Conservation (phyloP, 129 eudicot species). For the Chrysanthemum lavandulifolium region DNA sequence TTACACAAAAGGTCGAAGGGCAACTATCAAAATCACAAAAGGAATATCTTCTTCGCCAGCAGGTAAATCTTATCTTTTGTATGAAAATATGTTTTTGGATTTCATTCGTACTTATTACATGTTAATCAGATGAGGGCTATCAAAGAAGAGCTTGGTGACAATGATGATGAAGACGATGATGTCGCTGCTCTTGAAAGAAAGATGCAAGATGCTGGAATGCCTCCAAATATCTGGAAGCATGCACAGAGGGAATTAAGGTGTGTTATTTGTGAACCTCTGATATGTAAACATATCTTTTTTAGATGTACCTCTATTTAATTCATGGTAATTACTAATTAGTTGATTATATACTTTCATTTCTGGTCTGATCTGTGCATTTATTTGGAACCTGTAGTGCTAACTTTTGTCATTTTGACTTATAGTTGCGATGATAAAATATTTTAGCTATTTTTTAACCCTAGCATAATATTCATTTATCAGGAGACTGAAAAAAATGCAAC, state of each 20-base stretch:
- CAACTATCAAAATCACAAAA: constrained; percentile 88
- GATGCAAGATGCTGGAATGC: constrained; percentile 97
- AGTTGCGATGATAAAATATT: not conserved
- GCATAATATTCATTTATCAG: constrained; percentile 37
- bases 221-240: constrained; percentile 88
- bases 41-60: constrained; percentile 91
- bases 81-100: constrained; percentile 4
- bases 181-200: constrained; percentile 88
- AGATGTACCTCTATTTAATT: not conserved
- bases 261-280: not conserved
- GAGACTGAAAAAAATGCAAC: constrained; percentile 98
- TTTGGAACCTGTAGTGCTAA: not conserved
- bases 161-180: constrained; percentile 97
- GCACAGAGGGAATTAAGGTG: constrained; percentile 93
- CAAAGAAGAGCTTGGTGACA: constrained; percentile 96
- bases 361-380: not conserved
- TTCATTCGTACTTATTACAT: not conserved
- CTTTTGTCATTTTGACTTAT: not conserved
- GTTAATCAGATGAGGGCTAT: constrained; percentile 85
- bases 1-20: constrained; percentile 96
- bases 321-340: not conserved
- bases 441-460: constrained; percentile 18
- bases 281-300: not conserved
- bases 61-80: constrained; percentile 44
- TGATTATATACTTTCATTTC: not conserved